phyloP scores from a whole-genome alignment of 2,329 filamentous ascomycete species.

The Colletotrichum lentis region DNA sequence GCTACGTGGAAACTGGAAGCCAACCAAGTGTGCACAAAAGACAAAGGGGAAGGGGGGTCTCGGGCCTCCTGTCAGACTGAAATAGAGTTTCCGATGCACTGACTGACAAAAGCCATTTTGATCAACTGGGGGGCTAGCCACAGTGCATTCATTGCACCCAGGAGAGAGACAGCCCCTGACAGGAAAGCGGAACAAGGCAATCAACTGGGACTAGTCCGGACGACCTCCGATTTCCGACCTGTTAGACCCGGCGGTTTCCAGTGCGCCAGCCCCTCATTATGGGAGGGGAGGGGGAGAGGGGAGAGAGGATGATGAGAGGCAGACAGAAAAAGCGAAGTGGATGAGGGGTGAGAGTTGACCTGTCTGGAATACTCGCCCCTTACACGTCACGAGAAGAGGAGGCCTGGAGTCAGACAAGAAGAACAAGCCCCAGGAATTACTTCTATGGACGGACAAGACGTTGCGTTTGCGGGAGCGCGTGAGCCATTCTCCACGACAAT shows the following conservation, averaged over 20 bases:
- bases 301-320: constrained; percentile 1
- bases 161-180: constrained; percentile 26
- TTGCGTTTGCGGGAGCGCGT: not conserved
- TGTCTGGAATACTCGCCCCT: constrained; percentile 8
- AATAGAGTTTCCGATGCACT: constrained; percentile 35
- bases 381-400: constrained; percentile 1
- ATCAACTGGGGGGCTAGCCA: constrained; percentile 14
- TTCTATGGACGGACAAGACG: not conserved
- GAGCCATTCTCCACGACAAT: not conserved
- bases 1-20: not conserved
- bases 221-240: constrained; percentile 35
- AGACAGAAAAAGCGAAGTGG: constrained; percentile 8
- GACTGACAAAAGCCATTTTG: constrained; percentile 31
- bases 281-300: constrained; percentile 13
- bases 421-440: not conserved
- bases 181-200: constrained; percentile 28
- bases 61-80: constrained; percentile 34
- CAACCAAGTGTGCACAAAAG: not conserved
- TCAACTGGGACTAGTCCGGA: constrained; percentile 36
- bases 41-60: not conserved
- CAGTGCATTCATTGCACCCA: constrained; percentile 6
- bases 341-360: constrained; percentile 15
- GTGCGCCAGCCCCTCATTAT: constrained; percentile 32
- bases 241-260: constrained; percentile 33
- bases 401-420: constrained; percentile 3